Evolutionary conservation across 2,329 filamentous ascomycete species (phyloP).

Genomic region (Microdochium bolleyi): DNA sequence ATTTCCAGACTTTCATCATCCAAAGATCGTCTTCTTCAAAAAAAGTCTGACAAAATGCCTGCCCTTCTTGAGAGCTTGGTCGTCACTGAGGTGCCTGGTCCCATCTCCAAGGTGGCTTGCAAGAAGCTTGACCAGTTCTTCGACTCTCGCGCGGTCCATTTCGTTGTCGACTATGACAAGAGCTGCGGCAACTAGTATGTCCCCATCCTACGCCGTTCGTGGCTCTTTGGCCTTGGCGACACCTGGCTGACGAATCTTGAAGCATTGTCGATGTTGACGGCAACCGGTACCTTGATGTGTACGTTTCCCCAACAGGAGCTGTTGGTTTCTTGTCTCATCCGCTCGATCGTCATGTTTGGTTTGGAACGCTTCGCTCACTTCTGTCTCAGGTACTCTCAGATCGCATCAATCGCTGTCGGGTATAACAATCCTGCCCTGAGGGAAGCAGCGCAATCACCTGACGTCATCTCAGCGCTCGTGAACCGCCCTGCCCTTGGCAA

Average conservation of each 20-base stretch:
- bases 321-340: background rate
- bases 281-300: slow-evolving; percentile 35
- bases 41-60: background rate
- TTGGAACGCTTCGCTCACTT: background rate
- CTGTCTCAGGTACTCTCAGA: slow-evolving; percentile 31
- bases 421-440: slow-evolving; percentile 71
- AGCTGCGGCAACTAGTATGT: too few species aligned
- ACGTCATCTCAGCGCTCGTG: slow-evolving; percentile 67
- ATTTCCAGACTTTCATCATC: background rate
- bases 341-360: background rate
- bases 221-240: background rate
- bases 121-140: too few species aligned
- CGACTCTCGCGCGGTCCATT: too few species aligned
- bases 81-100: too few species aligned
- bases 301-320: background rate
- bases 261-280: slow-evolving; percentile 40
- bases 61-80: background rate
- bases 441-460: slow-evolving; percentile 55
- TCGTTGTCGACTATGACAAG: too few species aligned
- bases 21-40: background rate
- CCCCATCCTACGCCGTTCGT: too few species aligned
- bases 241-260: background rate
- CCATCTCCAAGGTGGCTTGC: too few species aligned
- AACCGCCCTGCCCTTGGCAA: slow-evolving; percentile 75
- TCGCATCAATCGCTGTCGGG: slow-evolving; percentile 75